A percentile compares a stretch with the other conserved stretches of the same genome.
These are phyloP conservation scores for Candida michaelii DNA, from an alignment of 805 yeast species.

Conservation along the genomic window DNA sequence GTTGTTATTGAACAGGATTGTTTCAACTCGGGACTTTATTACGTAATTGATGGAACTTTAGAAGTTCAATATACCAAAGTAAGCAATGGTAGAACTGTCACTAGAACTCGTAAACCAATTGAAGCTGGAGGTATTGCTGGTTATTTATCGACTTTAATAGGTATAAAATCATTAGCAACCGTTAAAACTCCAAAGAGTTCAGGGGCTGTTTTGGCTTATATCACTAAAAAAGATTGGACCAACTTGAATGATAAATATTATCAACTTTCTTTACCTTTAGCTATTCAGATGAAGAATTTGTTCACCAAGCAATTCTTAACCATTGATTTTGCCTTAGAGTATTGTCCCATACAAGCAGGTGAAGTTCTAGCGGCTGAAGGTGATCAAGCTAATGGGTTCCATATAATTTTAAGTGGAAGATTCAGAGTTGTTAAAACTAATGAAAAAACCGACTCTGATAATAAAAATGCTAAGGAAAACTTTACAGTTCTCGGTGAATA, in stretches of 20 bases:
- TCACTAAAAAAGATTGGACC: conserved; percentile 64
- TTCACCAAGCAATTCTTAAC: conserved; percentile 66
- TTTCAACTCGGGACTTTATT: conserved; percentile 71
- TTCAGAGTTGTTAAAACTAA: conserved; percentile 57
- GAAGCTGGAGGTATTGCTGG: conserved; percentile 85
- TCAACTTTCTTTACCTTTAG: conserved; percentile 71
- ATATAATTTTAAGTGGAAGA: conserved; percentile 85
- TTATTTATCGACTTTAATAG: conserved; percentile 75
- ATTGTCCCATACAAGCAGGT: conserved; percentile 92
- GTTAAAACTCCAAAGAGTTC: conserved; percentile 57
- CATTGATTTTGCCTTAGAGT: conserved; percentile 89
- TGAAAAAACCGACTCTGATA: conserved; percentile 16
- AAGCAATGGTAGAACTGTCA: conserved; percentile 5
- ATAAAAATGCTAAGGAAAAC: conserved; percentile 16
- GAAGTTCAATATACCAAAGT: conserved; percentile 44
- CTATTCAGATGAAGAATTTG: conserved; percentile 66
- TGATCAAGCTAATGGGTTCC: conserved; percentile 86
- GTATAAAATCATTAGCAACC: conserved; percentile 74
- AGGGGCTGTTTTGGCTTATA: conserved; percentile 62
- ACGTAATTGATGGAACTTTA: conserved; percentile 74
- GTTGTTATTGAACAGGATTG: conserved; percentile 63
- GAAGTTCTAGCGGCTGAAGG: conserved; percentile 77
- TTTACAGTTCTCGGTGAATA: conserved; percentile 62
- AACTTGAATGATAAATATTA: conserved; percentile 73
- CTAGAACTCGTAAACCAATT: conserved; percentile 53